Evolutionary conservation across 2,329 filamentous ascomycete genomes (phyloP).

Genomic region (Ophiostoma ips): DNA sequence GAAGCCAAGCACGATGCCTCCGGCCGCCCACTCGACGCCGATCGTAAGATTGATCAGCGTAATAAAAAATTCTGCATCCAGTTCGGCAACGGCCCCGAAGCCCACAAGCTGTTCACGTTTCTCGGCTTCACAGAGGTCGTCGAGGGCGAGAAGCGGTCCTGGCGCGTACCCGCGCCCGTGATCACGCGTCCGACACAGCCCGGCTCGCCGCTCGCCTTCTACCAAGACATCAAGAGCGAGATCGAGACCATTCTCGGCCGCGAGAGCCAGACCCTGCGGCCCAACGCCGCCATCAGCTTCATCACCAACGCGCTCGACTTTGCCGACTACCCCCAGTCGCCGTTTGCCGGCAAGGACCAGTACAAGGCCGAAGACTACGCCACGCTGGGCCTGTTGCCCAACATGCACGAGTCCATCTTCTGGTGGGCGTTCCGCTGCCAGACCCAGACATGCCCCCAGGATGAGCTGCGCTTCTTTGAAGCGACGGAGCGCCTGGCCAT

Average conservation of each 20-base stretch:
- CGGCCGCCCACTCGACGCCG: conserved; percentile 3
- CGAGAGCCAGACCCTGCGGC: conserved; percentile 12
- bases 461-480: conserved; percentile 10
- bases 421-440: conserved; percentile 18
- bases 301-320: conserved; percentile 13
- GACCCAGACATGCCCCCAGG: conserved; percentile 13
- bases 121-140: conserved; percentile 34
- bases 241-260: conserved; percentile 26
- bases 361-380: conserved; percentile 13
- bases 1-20: conserved; percentile 24
- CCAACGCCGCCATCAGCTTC: conserved; percentile 17
- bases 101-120: conserved; percentile 32
- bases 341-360: not conserved
- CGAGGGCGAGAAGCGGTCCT: conserved; percentile 22
- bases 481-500: conserved; percentile 13
- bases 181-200: conserved; percentile 25
- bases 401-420: conserved; percentile 16
- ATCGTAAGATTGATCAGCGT: conserved; percentile 34
- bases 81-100: conserved; percentile 32
- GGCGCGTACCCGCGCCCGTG: conserved; percentile 23
- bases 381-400: conserved; percentile 14
- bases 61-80: conserved; percentile 43
- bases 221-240: conserved; percentile 36
- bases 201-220: conserved; percentile 30
- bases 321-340: conserved; percentile 6